phyloP scores from a whole-genome alignment of 495 filamentous ascomycete species.

The Lepidopterella palustris region DNA sequence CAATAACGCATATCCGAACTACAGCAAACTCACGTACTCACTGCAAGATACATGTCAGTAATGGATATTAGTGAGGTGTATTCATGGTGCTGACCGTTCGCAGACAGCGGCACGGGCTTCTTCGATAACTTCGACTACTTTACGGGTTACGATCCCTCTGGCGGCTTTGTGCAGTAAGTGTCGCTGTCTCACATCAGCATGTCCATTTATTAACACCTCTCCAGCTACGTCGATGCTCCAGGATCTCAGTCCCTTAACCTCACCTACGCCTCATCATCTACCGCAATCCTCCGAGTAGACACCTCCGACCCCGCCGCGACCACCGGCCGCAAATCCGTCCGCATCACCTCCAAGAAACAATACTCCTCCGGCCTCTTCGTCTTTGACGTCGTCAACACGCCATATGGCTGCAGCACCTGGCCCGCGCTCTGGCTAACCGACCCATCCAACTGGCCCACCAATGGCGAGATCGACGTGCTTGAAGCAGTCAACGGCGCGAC shows the following conservation, averaged over 20 bases:
- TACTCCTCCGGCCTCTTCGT: conserved; percentile 36
- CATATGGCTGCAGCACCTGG: conserved; percentile 38
- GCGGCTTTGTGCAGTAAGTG: conserved; percentile 33
- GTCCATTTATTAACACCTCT: neutral
- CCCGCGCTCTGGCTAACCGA: conserved; percentile 37
- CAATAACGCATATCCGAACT: conserved; percentile 49
- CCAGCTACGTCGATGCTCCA: conserved; percentile 29
- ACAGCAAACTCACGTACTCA: conserved; percentile 44
- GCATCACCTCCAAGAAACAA: conserved; percentile 32
- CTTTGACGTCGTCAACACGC: conserved; percentile 36
- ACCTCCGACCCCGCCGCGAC: conserved; percentile 34
- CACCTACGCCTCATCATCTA: conserved; percentile 43
- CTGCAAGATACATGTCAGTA: conserved; percentile 45
- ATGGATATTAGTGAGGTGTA: neutral
- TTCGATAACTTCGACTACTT: conserved; percentile 49
- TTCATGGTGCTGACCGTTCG: neutral
- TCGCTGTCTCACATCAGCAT: neutral
- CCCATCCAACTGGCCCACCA: conserved; percentile 34
- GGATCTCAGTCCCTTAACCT: conserved; percentile 39
- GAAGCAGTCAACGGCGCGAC: conserved; percentile 28
- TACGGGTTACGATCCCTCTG: conserved; percentile 34
- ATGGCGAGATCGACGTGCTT: conserved; percentile 37
- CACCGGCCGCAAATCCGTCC: conserved; percentile 34
- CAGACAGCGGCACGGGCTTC: conserved; percentile 44
- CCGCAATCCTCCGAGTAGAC: conserved; percentile 50